phyloP scores from a whole-genome alignment of 441 rosid genomes.

The Gossypium gossypioides region DNA sequence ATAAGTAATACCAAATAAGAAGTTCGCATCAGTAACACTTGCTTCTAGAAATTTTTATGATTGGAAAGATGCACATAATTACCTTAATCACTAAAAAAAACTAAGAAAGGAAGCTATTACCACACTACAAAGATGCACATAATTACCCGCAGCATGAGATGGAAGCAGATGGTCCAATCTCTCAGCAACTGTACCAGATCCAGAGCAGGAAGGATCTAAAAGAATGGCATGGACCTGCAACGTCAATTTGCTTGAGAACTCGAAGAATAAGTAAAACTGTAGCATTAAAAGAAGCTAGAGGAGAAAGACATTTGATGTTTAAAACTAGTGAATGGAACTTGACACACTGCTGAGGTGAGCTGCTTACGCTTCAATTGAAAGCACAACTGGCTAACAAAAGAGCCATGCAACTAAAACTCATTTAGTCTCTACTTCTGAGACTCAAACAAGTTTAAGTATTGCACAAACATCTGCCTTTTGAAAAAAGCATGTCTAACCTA shows the following conservation, averaged over 20 bases:
- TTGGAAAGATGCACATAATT: background rate
- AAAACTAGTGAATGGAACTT: background rate
- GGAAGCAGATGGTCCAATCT: conserved; percentile 89
- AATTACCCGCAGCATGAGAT: conserved; percentile 38
- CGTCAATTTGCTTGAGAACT: conserved; percentile 2
- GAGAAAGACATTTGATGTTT: background rate
- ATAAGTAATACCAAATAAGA: background rate
- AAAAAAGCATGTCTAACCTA: background rate
- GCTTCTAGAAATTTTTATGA: background rate
- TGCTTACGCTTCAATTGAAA: background rate
- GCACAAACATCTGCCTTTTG: background rate
- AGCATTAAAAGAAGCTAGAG: background rate
- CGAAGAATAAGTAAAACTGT: background rate
- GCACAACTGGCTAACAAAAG: background rate
- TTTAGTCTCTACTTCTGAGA: background rate
- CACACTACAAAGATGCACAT: background rate
- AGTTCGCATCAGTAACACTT: background rate
- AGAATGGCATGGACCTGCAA: conserved; percentile 71
- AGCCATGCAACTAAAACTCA: background rate
- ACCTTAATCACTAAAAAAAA: background rate
- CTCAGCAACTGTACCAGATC: conserved; percentile 72
- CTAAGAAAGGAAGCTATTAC: background rate
- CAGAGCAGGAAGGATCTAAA: conserved; percentile 92
- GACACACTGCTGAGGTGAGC: background rate
- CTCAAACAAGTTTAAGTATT: background rate